Evolutionary conservation across 345 rosid genomes (phyloP).

Genomic region (Tarenaya hassleriana): DNA sequence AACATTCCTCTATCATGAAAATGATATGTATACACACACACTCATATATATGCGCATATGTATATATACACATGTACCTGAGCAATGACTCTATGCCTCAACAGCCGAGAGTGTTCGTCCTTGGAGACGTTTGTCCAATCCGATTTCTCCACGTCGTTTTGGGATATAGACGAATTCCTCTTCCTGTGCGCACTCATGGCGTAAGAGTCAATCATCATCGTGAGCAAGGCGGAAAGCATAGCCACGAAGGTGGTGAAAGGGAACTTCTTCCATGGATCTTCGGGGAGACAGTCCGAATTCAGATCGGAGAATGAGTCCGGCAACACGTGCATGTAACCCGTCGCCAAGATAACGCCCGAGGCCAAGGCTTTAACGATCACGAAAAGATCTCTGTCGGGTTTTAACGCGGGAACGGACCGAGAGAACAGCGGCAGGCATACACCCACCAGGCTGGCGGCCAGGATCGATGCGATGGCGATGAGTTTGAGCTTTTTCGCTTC

Average conservation of each 20-base stretch:
- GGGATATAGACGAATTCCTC: conserved; percentile 8
- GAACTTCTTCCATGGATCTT: conserved; percentile 38
- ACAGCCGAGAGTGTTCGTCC: conserved; percentile 14
- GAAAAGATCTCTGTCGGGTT: conserved; percentile 26
- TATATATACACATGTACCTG: conserved; percentile 15
- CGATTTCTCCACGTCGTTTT: background rate
- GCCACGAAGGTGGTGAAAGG: conserved; percentile 38
- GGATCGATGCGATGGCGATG: conserved; percentile 30
- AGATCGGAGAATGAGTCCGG: conserved; percentile 32
- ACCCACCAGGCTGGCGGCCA: conserved; percentile 29
- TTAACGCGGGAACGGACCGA: conserved; percentile 14
- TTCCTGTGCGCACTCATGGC: conserved; percentile 27
- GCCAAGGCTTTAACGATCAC: conserved; percentile 30
- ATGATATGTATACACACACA: no score
- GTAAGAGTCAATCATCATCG: conserved; percentile 39
- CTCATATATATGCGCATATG: no score
- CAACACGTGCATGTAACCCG: conserved; percentile 45
- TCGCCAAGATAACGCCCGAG: conserved; percentile 39
- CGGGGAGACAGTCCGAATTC: conserved; percentile 29
- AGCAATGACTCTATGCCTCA: conserved; percentile 31
- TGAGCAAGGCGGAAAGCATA: conserved; percentile 35
- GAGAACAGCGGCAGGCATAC: conserved; percentile 32
- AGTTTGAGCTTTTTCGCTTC: conserved; percentile 28
- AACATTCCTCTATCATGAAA: background rate
- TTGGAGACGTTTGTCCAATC: background rate